phyloP scores from a whole-genome alignment of 768 basidiomycete genomes.

The Leccinum boreale region DNA sequence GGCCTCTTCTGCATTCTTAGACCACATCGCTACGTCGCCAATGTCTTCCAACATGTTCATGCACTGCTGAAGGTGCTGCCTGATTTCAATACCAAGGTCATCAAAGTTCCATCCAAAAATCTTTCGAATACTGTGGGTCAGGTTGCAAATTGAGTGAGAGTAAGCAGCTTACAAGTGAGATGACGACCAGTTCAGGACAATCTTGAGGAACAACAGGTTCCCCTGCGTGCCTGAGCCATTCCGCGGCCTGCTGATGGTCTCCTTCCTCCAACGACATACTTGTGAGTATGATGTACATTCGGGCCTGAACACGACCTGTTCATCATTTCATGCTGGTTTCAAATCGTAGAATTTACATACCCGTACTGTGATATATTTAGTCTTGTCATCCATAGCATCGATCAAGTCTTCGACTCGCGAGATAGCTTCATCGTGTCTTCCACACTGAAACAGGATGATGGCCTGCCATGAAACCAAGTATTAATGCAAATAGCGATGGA shows the following conservation, averaged over 20 bases:
- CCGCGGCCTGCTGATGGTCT: no score
- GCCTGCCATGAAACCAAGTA: not conserved
- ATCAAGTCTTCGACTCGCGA: slow-evolving; percentile 3
- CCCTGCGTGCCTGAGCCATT: no score
- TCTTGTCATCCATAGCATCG: not conserved
- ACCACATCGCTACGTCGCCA: no score
- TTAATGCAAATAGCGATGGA: accelerated
- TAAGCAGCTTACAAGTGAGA: no score
- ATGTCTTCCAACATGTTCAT: no score
- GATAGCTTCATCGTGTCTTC: not conserved
- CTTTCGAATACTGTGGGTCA: not conserved
- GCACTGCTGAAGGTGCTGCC: no score
- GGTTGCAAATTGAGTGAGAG: accelerated
- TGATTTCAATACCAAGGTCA: not conserved
- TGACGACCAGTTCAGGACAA: no score
- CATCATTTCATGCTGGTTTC: not conserved
- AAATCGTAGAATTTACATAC: not conserved
- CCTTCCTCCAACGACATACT: no score
- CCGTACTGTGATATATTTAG: not conserved
- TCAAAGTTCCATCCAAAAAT: slow-evolving; percentile 15
- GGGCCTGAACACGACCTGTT: no score
- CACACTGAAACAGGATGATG: slow-evolving; percentile 2
- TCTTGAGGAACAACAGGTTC: no score
- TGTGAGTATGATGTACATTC: no score
- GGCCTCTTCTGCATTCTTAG: no score